Percentiles rank a stretch among this genome's conserved stretches.
phyloP scores from a whole-genome alignment of 768 basidiomycete species.

The Naematelia encephala region DNA sequence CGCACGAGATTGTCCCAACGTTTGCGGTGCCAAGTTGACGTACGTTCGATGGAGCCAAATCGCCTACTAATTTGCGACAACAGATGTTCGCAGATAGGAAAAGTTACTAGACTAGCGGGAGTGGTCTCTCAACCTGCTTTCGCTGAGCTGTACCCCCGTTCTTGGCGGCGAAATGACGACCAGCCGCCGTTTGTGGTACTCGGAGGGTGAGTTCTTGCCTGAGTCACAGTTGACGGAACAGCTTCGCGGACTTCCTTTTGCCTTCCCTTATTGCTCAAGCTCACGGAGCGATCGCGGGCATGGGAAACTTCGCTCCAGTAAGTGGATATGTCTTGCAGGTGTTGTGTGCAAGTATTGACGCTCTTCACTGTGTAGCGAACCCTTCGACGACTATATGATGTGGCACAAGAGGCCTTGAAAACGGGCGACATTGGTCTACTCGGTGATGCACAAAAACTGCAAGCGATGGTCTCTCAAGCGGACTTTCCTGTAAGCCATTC shows the following conservation, averaged over 20 bases:
- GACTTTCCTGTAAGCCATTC: no score
- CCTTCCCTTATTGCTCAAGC: conserved; percentile 66
- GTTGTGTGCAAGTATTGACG: conserved; percentile 63
- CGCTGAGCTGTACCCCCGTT: conserved; percentile 62
- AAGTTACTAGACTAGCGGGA: conserved; percentile 76
- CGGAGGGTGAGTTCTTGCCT: not conserved
- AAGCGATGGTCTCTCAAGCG: conserved; percentile 51
- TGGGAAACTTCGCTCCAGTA: conserved; percentile 64
- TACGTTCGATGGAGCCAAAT: no score
- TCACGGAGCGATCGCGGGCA: conserved; percentile 85
- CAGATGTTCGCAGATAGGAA: conserved; percentile 85
- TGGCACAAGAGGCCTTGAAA: not conserved
- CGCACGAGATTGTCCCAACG: conserved; percentile 68
- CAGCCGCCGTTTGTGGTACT: conserved; percentile 53
- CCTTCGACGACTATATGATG: not conserved
- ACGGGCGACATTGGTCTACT: conserved; percentile 32
- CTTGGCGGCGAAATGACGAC: conserved; percentile 61
- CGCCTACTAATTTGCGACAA: no score
- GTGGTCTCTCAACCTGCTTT: conserved; percentile 62
- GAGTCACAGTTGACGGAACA: conserved; percentile 54
- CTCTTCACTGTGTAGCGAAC: conserved; percentile 44
- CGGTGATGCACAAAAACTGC: conserved; percentile 30
- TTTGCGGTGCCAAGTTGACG: conserved; percentile 83
- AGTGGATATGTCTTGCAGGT: no score
- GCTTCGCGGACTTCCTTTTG: conserved; percentile 77